Percentiles rank a stretch among this genome's conserved stretches.
These are phyloP conservation scores for Yamadazyma tumulicola DNA, from an alignment of 805 yeast genomes.

Conservation along the genomic window DNA sequence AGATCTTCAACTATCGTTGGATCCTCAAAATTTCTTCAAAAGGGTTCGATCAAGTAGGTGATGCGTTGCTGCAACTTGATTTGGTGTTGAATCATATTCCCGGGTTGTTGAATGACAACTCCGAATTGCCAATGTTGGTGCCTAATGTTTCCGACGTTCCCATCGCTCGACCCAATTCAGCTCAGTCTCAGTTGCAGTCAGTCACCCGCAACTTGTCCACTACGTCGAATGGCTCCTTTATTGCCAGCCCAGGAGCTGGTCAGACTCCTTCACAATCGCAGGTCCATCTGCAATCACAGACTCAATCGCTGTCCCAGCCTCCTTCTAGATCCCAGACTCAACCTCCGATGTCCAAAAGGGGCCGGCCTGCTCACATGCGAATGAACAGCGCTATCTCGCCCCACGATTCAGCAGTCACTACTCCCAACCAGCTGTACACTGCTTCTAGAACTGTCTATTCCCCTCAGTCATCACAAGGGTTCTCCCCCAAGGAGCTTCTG, in stretches of 20 bases:
- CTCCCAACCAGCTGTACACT: conserved; percentile 1
- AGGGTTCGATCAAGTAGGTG: conserved; percentile 74
- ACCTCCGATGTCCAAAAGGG: background rate
- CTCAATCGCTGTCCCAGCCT: background rate
- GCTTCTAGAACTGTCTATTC: conserved; percentile 1
- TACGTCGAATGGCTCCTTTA: conserved; percentile 5
- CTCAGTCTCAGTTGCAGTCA: conserved; percentile 9
- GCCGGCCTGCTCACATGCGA: background rate
- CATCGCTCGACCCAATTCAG: conserved; percentile 13
- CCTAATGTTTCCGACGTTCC: conserved; percentile 28
- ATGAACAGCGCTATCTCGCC: conserved; percentile 3
- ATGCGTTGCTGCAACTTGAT: conserved; percentile 70
- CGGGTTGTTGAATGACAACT: conserved; percentile 47
- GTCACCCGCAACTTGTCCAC: conserved; percentile 5
- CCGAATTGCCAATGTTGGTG: conserved; percentile 33
- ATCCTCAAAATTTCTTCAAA: conserved; percentile 68
- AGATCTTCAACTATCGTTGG: conserved; percentile 74
- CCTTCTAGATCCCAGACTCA: conserved; percentile 1
- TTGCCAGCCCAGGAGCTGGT: conserved; percentile 6
- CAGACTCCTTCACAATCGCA: no score
- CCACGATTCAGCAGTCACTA: background rate
- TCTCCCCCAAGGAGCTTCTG: conserved; percentile 4
- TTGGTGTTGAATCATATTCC: conserved; percentile 73
- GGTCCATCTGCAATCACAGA: background rate
- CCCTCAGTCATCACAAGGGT: conserved; percentile 8